Conservation (phyloP, 129 eudicot genomes). For the Pseudognaphalium luteoalbum region DNA sequence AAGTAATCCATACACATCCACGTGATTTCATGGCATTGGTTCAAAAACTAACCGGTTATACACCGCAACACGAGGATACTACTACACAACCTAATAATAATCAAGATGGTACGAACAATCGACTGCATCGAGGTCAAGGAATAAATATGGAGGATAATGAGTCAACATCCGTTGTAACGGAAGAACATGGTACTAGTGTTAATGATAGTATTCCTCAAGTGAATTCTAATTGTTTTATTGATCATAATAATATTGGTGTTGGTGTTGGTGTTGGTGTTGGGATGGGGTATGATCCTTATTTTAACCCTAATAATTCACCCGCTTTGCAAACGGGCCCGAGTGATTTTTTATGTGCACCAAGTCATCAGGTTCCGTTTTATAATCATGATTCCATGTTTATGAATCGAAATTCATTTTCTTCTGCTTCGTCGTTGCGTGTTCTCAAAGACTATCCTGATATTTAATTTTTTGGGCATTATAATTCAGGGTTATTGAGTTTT, state of each 20-base stretch:
- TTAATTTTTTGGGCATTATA: constrained; percentile 15
- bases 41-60: constrained; percentile 54
- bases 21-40: constrained; percentile 69
- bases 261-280: constrained; percentile 13
- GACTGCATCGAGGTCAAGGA: constrained; percentile 12
- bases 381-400: constrained; percentile 42
- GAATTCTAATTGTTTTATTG: constrained; percentile 42
- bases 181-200: constrained; percentile 48
- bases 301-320: constrained; percentile 41
- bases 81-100: constrained; percentile 13
- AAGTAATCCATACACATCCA: constrained; percentile 56
- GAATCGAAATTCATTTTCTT: constrained; percentile 45
- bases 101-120: not conserved
- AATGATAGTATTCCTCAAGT: constrained; percentile 37
- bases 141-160: constrained; percentile 41
- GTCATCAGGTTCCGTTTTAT: constrained; percentile 42
- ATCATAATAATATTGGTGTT: constrained; percentile 4
- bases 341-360: constrained; percentile 34
- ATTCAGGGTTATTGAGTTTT: constrained; percentile 1
- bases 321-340: constrained; percentile 32
- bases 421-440: constrained; percentile 44
- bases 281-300: constrained; percentile 48
- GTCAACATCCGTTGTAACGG: constrained; percentile 43
- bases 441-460: constrained; percentile 49
- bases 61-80: constrained; percentile 21